A percentile compares a stretch with the other conserved stretches of the same genome.
Evolutionary conservation across 2,329 filamentous ascomycete genomes (phyloP).

Genomic region (Epichloe baconii): DNA sequence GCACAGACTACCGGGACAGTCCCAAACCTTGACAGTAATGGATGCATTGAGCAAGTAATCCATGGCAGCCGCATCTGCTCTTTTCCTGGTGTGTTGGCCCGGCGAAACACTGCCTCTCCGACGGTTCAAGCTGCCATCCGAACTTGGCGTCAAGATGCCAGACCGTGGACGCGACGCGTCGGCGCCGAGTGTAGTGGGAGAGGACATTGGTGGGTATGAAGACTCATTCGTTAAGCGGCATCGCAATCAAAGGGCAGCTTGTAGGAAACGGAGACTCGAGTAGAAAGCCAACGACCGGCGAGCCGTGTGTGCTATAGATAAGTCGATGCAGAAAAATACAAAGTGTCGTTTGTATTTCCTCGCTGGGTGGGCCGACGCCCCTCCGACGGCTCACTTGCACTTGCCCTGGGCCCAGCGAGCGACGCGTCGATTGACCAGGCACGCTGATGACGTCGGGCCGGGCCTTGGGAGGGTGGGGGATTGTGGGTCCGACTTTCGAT

Average conservation of each 20-base stretch:
- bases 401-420: too few species aligned
- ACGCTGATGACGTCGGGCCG: not conserved
- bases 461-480: not conserved
- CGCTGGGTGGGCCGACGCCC: not conserved
- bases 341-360: too few species aligned
- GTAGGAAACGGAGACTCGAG: not conserved
- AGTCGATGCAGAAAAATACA: not conserved
- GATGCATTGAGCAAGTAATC: slow-evolving; percentile 37
- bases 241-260: not conserved
- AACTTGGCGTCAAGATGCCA: slow-evolving; percentile 28
- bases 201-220: slow-evolving; percentile 18
- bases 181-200: slow-evolving; percentile 19
- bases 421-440: not conserved
- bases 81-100: slow-evolving; percentile 22
- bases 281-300: not conserved
- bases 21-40: slow-evolving; percentile 37
- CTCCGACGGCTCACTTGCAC: not conserved
- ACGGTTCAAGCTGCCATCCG: slow-evolving; percentile 25
- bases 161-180: slow-evolving; percentile 38
- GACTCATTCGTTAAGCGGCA: slow-evolving; percentile 5
- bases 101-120: slow-evolving; percentile 18
- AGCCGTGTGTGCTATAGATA: not conserved
- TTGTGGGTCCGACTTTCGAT: not conserved
- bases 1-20: not conserved
- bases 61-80: slow-evolving; percentile 27